These are phyloP conservation scores for Arctium lappa DNA, from an alignment of 129 eudicot species.

Conservation along the genomic window DNA sequence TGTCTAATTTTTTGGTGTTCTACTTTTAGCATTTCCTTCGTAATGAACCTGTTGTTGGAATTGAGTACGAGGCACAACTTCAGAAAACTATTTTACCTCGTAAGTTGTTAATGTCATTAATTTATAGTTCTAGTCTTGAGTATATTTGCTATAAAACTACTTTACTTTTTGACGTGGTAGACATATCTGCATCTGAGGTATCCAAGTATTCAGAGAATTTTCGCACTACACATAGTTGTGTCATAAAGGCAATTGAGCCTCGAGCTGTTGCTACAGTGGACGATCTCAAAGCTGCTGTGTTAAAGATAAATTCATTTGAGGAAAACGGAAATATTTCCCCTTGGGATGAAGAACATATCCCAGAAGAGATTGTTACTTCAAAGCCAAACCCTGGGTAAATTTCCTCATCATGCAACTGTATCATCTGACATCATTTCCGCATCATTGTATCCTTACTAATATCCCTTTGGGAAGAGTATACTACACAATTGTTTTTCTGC, in stretches of 20 bases:
- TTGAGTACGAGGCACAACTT: constrained; percentile 90
- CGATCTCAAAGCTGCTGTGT: constrained; percentile 53
- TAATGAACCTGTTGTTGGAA: constrained; percentile 80
- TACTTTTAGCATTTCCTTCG: constrained; percentile 79
- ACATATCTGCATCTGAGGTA: constrained; percentile 76
- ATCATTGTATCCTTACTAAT: background rate
- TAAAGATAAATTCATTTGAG: constrained; percentile 73
- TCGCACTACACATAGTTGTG: constrained; percentile 68
- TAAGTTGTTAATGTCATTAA: constrained; percentile 33
- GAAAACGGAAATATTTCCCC: constrained; percentile 46
- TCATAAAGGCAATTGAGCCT: constrained; percentile 82
- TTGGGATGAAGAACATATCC: constrained; percentile 82
- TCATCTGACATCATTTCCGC: background rate
- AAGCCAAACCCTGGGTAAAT: constrained; percentile 83
- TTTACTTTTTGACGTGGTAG: constrained; percentile 41
- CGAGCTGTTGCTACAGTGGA: constrained; percentile 65
- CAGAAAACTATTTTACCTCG: constrained; percentile 83
- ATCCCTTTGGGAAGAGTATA: background rate
- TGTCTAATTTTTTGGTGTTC: constrained; percentile 25
- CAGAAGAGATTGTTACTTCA: constrained; percentile 74
- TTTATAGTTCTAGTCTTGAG: constrained; percentile 6
- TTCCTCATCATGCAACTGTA: constrained; percentile 14
- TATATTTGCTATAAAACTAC: constrained; percentile 2
- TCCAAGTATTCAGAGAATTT: constrained; percentile 78
- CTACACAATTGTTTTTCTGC: background rate